Evolutionary conservation across 306 rosid species (phyloP).

Genomic region (Begonia peltatifolia): DNA sequence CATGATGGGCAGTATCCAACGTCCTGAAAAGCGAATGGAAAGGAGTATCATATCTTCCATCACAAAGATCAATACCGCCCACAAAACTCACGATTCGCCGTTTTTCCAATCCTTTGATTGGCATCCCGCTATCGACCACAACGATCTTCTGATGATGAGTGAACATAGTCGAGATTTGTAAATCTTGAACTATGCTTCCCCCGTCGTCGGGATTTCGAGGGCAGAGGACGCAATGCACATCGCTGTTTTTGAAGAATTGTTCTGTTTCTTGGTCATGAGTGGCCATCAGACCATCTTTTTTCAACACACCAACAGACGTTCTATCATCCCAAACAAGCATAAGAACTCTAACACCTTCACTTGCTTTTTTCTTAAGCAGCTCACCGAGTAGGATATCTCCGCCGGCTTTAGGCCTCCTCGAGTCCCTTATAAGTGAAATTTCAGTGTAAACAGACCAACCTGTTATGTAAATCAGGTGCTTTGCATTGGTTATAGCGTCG

Average conservation of each 20-base stretch:
- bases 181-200: slow-evolving; percentile 50
- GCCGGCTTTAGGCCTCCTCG: slow-evolving; percentile 57
- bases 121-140: slow-evolving; percentile 48
- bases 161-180: slow-evolving; percentile 55
- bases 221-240: slow-evolving; percentile 57
- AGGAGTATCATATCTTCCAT: slow-evolving; percentile 63
- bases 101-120: slow-evolving; percentile 29
- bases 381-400: slow-evolving; percentile 48
- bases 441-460: slow-evolving; percentile 83
- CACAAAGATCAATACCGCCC: slow-evolving; percentile 70
- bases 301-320: slow-evolving; percentile 48
- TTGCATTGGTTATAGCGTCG: slow-evolving; percentile 55
- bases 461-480: slow-evolving; percentile 50
- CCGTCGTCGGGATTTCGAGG: slow-evolving; percentile 75
- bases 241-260: slow-evolving; percentile 26
- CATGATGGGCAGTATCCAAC: slow-evolving; percentile 51
- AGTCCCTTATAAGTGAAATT: slow-evolving; percentile 51
- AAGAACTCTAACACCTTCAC: slow-evolving; percentile 55
- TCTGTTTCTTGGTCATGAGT: slow-evolving; percentile 64
- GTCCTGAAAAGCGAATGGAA: slow-evolving; percentile 67
- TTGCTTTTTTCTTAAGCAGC: slow-evolving; percentile 50
- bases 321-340: slow-evolving; percentile 83
- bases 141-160: slow-evolving; percentile 79
- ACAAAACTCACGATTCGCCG: slow-evolving; percentile 59
- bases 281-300: slow-evolving; percentile 68